Percentiles rank a stretch among this genome's conserved stretches.
Evolutionary conservation across 2,329 filamentous ascomycete genomes (phyloP).

Genomic region (Arachnomyces sp.): DNA sequence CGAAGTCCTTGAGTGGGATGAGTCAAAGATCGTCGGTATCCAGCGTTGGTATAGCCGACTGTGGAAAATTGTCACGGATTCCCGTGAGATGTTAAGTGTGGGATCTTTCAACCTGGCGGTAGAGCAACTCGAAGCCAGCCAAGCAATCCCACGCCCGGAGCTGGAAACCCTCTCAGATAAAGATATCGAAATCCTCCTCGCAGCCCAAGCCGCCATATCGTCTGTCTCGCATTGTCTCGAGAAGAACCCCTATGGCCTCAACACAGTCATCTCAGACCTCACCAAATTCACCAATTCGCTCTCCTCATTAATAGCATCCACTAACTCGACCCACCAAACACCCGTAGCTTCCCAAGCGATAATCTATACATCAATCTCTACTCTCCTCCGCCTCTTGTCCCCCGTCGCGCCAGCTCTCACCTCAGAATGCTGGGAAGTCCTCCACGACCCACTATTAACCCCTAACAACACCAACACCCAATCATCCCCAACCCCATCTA

Average conservation of each 20-base stretch:
- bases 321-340: conserved; percentile 1
- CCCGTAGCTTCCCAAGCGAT: conserved; percentile 24
- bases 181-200: conserved; percentile 49
- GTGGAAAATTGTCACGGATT: conserved; percentile 47
- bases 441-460: conserved; percentile 30
- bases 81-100: conserved; percentile 19
- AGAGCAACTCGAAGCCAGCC: conserved; percentile 15
- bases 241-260: conserved; percentile 64
- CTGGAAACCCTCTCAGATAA: conserved; percentile 25
- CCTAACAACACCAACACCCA: background rate
- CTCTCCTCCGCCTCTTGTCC: conserved; percentile 63
- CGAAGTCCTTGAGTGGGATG: conserved; percentile 83
- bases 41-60: conserved; percentile 70
- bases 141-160: conserved; percentile 20
- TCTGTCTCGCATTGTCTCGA: conserved; percentile 62
- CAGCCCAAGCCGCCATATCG: conserved; percentile 58
- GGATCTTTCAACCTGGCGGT: conserved; percentile 17
- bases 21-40: conserved; percentile 69
- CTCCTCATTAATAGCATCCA: conserved; percentile 31
- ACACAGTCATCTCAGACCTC: conserved; percentile 74
- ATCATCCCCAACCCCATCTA: conserved; percentile 19
- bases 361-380: conserved; percentile 40
- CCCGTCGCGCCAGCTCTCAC: conserved; percentile 73
- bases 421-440: conserved; percentile 67
- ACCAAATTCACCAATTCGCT: conserved; percentile 71